These are phyloP conservation scores for Pseudopithomyces chartarum DNA, from an alignment of 2,329 filamentous ascomycete genomes.

Conservation along the genomic window DNA sequence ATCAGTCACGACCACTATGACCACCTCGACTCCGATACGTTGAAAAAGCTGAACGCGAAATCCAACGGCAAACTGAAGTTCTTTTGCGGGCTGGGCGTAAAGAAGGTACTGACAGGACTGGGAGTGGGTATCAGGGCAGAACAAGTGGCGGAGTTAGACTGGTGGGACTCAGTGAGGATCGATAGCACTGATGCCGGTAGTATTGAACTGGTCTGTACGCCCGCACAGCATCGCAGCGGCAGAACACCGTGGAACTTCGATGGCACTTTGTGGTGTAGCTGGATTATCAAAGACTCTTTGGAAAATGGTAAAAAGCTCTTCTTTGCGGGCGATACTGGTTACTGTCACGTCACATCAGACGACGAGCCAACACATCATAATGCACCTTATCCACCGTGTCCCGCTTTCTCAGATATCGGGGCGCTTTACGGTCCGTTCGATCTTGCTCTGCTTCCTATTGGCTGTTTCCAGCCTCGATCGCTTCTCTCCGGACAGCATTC, in stretches of 20 bases:
- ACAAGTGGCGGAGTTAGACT: slow-evolving; percentile 55
- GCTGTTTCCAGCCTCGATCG: slow-evolving; percentile 52
- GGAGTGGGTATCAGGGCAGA: slow-evolving; percentile 43
- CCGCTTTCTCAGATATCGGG: slow-evolving; percentile 55
- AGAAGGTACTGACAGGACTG: slow-evolving; percentile 43
- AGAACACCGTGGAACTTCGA: slow-evolving; percentile 48
- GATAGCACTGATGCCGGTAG: slow-evolving; percentile 39
- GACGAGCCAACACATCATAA: slow-evolving; percentile 35
- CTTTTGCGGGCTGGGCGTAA: slow-evolving; percentile 50
- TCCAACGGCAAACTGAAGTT: slow-evolving; percentile 48
- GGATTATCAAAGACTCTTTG: slow-evolving; percentile 44
- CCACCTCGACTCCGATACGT: slow-evolving; percentile 56
- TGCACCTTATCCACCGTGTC: slow-evolving; percentile 49
- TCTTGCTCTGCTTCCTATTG: slow-evolving; percentile 56
- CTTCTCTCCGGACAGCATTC: slow-evolving; percentile 54
- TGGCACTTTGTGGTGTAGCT: slow-evolving; percentile 56
- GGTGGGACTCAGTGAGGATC: slow-evolving; percentile 54
- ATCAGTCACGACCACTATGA: slow-evolving; percentile 65
- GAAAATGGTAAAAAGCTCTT: slow-evolving; percentile 45
- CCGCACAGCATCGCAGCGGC: slow-evolving; percentile 55
- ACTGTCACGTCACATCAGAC: slow-evolving; percentile 45
- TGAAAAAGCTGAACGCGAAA: slow-evolving; percentile 48
- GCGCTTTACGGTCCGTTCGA: slow-evolving; percentile 54
- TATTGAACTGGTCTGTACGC: slow-evolving; percentile 52
- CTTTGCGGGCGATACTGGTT: slow-evolving; percentile 58